Conservation (phyloP, 257 asterid species). For the Solanum clarkiae region DNA sequence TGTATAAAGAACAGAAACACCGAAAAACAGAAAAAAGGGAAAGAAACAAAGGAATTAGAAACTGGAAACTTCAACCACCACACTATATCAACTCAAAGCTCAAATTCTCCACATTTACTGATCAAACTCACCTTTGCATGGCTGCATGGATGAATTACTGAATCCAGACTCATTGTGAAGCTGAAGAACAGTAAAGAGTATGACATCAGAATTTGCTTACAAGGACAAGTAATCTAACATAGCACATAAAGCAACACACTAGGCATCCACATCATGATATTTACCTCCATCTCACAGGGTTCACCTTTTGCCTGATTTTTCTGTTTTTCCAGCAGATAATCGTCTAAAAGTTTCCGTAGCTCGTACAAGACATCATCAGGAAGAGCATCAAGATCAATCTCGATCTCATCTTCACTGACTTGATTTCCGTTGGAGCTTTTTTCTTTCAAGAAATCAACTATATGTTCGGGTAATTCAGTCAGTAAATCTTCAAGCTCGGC, state of each 20-base stretch:
- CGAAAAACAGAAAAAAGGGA: not conserved
- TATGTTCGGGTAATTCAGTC: slow-evolving; percentile 63
- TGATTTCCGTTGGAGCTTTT: slow-evolving; percentile 35
- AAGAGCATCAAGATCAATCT: slow-evolving; percentile 69
- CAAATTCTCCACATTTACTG: not conserved
- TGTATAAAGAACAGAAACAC: not conserved
- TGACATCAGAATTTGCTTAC: not conserved
- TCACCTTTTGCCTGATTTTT: slow-evolving; percentile 33
- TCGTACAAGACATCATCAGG: slow-evolving; percentile 50
- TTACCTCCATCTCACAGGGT: slow-evolving; percentile 49
- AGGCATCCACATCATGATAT: not conserved
- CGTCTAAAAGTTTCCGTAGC: slow-evolving; percentile 63
- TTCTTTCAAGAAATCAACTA: slow-evolving; percentile 53
- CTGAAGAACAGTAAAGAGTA: slow-evolving; percentile 20
- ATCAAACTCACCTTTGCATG: slow-evolving; percentile 36
- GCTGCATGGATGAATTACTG: slow-evolving; percentile 37
- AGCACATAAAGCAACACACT: not conserved
- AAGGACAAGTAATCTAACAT: not conserved
- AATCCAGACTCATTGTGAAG: slow-evolving; percentile 44
- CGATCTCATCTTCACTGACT: slow-evolving; percentile 73
- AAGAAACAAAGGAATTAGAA: not conserved
- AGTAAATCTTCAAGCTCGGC: slow-evolving; percentile 46
- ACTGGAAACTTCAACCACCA: not conserved
- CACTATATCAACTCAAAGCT: not conserved
- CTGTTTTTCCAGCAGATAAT: slow-evolving; percentile 32